phyloP scores from a whole-genome alignment of 2,329 filamentous ascomycete genomes.

The Colletotrichum costaricense region DNA sequence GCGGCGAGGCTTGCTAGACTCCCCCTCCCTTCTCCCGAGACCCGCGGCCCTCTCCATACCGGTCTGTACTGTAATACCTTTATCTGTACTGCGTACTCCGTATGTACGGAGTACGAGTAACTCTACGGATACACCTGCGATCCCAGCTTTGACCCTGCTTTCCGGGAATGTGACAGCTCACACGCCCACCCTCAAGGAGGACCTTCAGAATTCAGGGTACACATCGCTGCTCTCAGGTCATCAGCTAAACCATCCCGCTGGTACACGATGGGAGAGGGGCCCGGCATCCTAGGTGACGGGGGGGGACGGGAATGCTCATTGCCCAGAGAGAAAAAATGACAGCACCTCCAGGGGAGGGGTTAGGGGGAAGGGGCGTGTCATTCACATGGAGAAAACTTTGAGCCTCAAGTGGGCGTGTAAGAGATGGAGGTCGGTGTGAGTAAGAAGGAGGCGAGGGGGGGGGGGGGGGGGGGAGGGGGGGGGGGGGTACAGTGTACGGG shows the following conservation, averaged over 20 bases:
- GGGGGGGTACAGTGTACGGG: no score
- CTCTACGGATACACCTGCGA: background rate
- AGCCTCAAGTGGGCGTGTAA: conserved; percentile 12
- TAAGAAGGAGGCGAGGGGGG: background rate
- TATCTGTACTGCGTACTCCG: background rate
- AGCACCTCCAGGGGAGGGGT: background rate
- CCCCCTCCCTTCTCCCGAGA: background rate
- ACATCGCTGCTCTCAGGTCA: conserved; percentile 32
- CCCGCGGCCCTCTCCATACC: background rate
- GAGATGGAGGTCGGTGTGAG: background rate
- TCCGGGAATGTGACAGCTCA: conserved; percentile 33
- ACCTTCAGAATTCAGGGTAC: conserved; percentile 30
- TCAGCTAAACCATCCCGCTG: conserved; percentile 29
- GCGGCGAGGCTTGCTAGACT: conserved; percentile 24
- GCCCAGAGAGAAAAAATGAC: background rate
- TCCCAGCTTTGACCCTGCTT: conserved; percentile 20
- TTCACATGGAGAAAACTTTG: conserved; percentile 4
- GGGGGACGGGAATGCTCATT: background rate
- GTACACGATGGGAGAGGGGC: conserved; percentile 12
- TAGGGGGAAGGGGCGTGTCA: background rate
- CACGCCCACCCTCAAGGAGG: background rate
- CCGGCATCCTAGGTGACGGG: background rate
- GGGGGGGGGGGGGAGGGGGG: background rate
- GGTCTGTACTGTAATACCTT: background rate
- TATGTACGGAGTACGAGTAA: background rate